Evolutionary conservation across 2,329 filamentous ascomycete genomes (phyloP).

Genomic region (Scedosporium apiospermum): DNA sequence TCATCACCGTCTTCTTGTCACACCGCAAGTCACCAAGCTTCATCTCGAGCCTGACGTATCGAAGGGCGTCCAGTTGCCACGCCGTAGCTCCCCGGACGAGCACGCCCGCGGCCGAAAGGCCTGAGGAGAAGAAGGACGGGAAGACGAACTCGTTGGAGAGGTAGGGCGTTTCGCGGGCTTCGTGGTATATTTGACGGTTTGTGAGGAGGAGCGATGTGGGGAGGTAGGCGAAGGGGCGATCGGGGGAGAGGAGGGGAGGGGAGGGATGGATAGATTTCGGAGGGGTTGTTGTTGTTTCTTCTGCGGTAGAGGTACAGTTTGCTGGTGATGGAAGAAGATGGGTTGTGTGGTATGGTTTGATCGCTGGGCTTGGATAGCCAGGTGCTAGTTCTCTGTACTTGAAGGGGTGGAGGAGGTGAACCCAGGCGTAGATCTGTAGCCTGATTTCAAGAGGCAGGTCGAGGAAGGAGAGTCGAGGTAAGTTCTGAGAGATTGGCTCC

Average conservation of each 20-base stretch:
- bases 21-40: background rate
- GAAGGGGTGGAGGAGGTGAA: constrained; percentile 27
- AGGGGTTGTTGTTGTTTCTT: background rate
- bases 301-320: background rate
- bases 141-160: constrained; percentile 35
- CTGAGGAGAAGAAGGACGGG: constrained; percentile 34
- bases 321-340: background rate
- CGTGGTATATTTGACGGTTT: constrained; percentile 31
- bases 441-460: constrained; percentile 34
- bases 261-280: background rate
- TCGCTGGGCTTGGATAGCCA: constrained; percentile 26
- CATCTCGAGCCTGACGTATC: constrained; percentile 16
- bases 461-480: constrained; percentile 17
- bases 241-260: constrained; percentile 19
- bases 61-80: constrained; percentile 33
- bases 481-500: background rate
- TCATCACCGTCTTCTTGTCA: background rate
- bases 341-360: constrained; percentile 17
- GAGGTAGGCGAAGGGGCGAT: constrained; percentile 27
- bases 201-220: constrained; percentile 28
- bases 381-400: constrained; percentile 27
- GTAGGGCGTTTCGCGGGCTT: constrained; percentile 30
- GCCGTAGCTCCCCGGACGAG: constrained; percentile 22
- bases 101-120: constrained; percentile 28
- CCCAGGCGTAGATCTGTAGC: constrained; percentile 34